Conservation (phyloP, 768 basidiomycete species). For the Obba rivulosa region DNA sequence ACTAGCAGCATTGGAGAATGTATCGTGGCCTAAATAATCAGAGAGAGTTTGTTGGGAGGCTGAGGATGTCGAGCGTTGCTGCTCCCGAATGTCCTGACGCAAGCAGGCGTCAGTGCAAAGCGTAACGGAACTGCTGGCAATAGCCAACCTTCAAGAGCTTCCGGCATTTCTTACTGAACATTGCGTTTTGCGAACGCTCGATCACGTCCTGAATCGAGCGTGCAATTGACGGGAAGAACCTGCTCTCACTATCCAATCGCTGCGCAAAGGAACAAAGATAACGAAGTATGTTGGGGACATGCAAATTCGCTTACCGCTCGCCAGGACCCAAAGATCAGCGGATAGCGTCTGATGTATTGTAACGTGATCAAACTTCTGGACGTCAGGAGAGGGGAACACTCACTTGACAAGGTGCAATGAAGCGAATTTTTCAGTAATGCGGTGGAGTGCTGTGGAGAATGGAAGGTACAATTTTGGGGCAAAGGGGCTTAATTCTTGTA, state of each 20-base stretch:
- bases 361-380: constrained; percentile 6
- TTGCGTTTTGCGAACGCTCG: constrained; percentile 42
- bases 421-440: constrained; percentile 48
- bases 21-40: too few relatives aligned
- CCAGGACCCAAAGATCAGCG: constrained; percentile 71
- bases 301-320: constrained; percentile 40
- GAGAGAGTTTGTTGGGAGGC: background rate
- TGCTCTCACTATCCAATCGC: constrained; percentile 53
- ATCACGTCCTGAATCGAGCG: constrained; percentile 47
- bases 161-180: constrained; percentile 41
- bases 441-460: constrained; percentile 44
- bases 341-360: constrained; percentile 53
- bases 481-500: constrained; percentile 37
- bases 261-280: constrained; percentile 20
- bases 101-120: too few relatives aligned
- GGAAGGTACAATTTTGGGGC: constrained; percentile 51
- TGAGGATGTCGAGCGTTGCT: background rate
- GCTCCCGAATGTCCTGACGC: background rate
- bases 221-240: constrained; percentile 43
- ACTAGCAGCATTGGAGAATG: too few relatives aligned
- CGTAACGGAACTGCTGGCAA: background rate
- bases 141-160: constrained; percentile 42
- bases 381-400: constrained; percentile 12
- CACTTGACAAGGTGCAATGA: constrained; percentile 57
- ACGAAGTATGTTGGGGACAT: too few relatives aligned